Conservation (phyloP, 1,139 yeast genomes). For the Hyphopichia fennica region DNA sequence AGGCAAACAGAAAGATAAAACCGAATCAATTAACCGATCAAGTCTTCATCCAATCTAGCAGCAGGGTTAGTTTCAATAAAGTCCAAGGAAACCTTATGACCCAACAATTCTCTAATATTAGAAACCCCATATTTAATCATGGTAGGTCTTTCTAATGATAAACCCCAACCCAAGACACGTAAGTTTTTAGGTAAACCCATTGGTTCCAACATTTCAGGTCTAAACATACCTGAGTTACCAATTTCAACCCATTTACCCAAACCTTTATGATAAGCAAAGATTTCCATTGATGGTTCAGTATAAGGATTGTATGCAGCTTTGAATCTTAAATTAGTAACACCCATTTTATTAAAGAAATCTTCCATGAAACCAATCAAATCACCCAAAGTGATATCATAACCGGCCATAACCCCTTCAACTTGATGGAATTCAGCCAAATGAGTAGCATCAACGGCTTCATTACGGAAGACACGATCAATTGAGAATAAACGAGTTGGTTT, state of each 20-base stretch:
- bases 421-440: conserved; percentile 99
- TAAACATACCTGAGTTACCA: conserved; percentile 99
- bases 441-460: conserved; percentile 99
- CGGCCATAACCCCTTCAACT: conserved; percentile 98
- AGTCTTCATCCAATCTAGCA: conserved; percentile 79
- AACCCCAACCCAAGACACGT: conserved; percentile 97
- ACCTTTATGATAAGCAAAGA: conserved; percentile 95
- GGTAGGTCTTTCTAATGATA: conserved; percentile 96
- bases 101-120: conserved; percentile 91
- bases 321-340: conserved; percentile 91
- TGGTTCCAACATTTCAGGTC: conserved; percentile 98
- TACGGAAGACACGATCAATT: conserved; percentile 97
- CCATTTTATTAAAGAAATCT: conserved; percentile 95
- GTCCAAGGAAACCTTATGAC: conserved; percentile 90
- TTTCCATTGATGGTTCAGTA: conserved; percentile 98
- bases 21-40: conserved; percentile 31
- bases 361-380: conserved; percentile 98
- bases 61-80: conserved; percentile 97
- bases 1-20: too few species aligned
- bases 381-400: conserved; percentile 90
- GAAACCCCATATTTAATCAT: conserved; percentile 97
- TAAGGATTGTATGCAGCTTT: conserved; percentile 99
- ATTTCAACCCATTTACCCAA: conserved; percentile 97
- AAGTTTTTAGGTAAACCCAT: conserved; percentile 96
- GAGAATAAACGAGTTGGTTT: conserved; percentile 91